Conservation (phyloP, 441 rosid genomes). For the Codiaeum variegatum region DNA sequence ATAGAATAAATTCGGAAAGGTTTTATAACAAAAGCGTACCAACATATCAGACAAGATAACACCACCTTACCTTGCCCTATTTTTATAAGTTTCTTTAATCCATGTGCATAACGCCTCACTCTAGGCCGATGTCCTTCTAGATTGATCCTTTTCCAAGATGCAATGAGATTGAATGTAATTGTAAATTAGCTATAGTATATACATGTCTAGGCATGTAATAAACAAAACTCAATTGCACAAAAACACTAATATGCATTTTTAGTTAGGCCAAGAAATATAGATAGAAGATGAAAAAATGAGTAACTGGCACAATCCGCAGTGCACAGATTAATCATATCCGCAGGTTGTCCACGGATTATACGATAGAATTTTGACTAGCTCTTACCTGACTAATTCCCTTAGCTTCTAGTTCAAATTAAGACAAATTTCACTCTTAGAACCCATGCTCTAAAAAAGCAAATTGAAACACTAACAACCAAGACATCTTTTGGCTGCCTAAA, state of each 20-base stretch:
- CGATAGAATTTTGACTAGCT: not conserved
- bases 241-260: not conserved
- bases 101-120: constrained; percentile 88
- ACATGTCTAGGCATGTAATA: constrained; percentile 10
- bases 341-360: not conserved
- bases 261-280: constrained; percentile 5
- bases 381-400: not conserved
- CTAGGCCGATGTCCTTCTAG: constrained; percentile 87
- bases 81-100: constrained; percentile 70
- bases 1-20: not conserved
- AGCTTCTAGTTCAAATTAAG: not conserved
- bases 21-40: not conserved
- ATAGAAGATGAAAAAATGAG: not conserved
- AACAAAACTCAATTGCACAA: not conserved
- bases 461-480: not conserved
- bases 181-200: constrained; percentile 4
- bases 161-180: constrained; percentile 16
- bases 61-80: constrained; percentile 81
- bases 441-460: not conserved
- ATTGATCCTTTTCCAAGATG: constrained; percentile 59
- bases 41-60: constrained; percentile 13
- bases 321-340: not conserved
- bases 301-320: not conserved
- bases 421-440: not conserved
- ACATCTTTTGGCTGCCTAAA: not conserved